Percentiles rank a stretch among this genome's conserved stretches.
These are phyloP conservation scores for Glonium stellatum DNA, from an alignment of 495 filamentous ascomycete genomes.

Conservation along the genomic window DNA sequence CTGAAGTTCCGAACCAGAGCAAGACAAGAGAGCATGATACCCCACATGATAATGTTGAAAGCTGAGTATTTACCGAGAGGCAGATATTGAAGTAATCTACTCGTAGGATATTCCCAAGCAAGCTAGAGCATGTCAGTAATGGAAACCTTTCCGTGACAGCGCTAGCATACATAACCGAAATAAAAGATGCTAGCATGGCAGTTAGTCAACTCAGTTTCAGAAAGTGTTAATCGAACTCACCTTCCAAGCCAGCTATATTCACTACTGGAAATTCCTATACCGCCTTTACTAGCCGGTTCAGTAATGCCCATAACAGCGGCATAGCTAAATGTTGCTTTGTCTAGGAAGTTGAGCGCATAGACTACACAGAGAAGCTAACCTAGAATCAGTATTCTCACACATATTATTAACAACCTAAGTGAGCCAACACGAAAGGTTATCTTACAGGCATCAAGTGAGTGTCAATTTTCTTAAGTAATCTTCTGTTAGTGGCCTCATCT, in stretches of 20 bases:
- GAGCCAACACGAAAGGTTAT: neutral
- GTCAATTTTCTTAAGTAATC: conserved; percentile 38
- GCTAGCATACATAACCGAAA: conserved; percentile 32
- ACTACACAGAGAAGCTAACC: conserved; percentile 32
- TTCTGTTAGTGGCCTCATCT: conserved; percentile 48
- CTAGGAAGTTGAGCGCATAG: conserved; percentile 48
- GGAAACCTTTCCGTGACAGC: no score
- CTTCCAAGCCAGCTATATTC: conserved; percentile 19
- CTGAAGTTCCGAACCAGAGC: conserved; percentile 37
- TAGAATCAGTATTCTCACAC: neutral
- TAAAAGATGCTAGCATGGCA: conserved; percentile 16
- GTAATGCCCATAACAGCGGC: conserved; percentile 44
- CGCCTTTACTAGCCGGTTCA: conserved; percentile 9
- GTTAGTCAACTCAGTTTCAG: no score
- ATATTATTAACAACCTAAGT: neutral
- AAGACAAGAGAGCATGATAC: conserved; percentile 38
- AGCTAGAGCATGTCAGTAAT: conserved; percentile 17
- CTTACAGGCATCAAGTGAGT: conserved; percentile 35
- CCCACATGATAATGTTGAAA: conserved; percentile 41
- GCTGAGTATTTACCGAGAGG: conserved; percentile 50
- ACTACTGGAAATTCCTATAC: conserved; percentile 7
- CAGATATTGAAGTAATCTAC: conserved; percentile 52
- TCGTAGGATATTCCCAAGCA: conserved; percentile 49
- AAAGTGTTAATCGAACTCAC: no score
- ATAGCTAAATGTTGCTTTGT: conserved; percentile 51